These are phyloP conservation scores for Fragaria iinumae DNA, from an alignment of 306 rosid species.

Conservation along the genomic window DNA sequence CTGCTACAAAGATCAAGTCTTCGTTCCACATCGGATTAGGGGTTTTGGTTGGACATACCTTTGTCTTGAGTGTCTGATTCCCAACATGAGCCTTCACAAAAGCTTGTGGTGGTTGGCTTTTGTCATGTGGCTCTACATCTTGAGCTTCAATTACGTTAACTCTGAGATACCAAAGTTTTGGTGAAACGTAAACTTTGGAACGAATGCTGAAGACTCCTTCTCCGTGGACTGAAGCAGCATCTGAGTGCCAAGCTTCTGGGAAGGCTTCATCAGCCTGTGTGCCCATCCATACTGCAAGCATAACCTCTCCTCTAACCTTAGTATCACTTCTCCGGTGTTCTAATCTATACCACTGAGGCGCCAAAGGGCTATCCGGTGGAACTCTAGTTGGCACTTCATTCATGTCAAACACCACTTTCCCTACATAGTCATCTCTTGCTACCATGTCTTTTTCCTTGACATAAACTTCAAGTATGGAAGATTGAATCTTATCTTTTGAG, in stretches of 20 bases:
- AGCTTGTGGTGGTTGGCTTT: conserved; percentile 58
- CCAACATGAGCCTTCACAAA: conserved; percentile 71
- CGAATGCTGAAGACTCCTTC: conserved; percentile 65
- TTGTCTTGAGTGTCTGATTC: conserved; percentile 64
- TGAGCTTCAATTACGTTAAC: conserved; percentile 85
- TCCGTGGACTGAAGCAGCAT: conserved; percentile 57
- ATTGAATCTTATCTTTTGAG: conserved; percentile 74
- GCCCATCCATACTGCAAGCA: conserved; percentile 93
- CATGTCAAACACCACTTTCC: conserved; percentile 71
- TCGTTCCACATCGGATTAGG: conserved; percentile 73
- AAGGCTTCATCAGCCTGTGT: conserved; percentile 89
- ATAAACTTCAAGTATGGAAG: conserved; percentile 59
- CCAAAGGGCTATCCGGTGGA: conserved; percentile 85
- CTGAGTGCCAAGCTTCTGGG: conserved; percentile 83
- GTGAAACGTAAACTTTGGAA: conserved; percentile 81
- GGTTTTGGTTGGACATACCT: conserved; percentile 50
- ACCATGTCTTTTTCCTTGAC: conserved; percentile 60
- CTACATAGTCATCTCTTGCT: conserved; percentile 62
- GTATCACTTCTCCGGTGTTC: conserved; percentile 42
- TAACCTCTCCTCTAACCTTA: conserved; percentile 61
- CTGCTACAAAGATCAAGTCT: conserved; percentile 74
- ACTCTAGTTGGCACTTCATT: conserved; percentile 83
- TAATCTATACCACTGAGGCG: conserved; percentile 79
- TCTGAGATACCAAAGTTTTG: conserved; percentile 76
- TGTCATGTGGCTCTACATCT: conserved; percentile 60